Base-by-base conservation (phyloP, 441 rosid species). In the Erysimum cheiri region DNA sequence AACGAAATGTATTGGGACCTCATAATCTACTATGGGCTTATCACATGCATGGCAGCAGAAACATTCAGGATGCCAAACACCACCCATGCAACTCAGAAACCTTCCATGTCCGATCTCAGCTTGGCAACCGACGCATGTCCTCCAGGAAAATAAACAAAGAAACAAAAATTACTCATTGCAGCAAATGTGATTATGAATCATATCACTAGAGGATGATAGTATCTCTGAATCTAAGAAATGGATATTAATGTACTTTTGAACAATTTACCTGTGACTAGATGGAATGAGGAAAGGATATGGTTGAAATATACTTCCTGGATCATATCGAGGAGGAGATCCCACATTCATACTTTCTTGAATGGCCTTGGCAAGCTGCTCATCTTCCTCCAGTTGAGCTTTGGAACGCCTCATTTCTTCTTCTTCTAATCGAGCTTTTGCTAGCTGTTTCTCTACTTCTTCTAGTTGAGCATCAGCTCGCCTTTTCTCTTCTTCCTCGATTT, bases 41-140 rank as follows among this genome's bases (percentile, higher is more conserved):
- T 87, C 81, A 80, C 99, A 95, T 73, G 86, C 84, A 47, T 73
- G 76, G 80, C 98, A 95, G 12, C 97, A 64, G 71, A 95, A 92
- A 80, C 99, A 95, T 80, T 88, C 92, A 17, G 98, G 98, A 81
- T 95, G 99, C 99, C 99, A 95, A 76, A 88, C 80, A 48, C 85
- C 85, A 63, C 85, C 91, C 95, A 90, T 85, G 75, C 97, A 90
- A 80, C 87, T 95, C 71, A 92, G 73, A 67, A 78, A 92, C 52
- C 92, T 80, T 32, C 98, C 99, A 81, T 85, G 86, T 73, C 93
- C 98, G 67, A 95, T 92, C 80, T 80, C 94, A 14, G 80, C 63
- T 24, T 80, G 81, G 85, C 99, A 95, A 73, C 97, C 99, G 5
- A 88, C 87, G 61, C 99, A 95, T 41, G 83, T 72, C 86, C 99